phyloP scores from a whole-genome alignment of 2,329 filamentous ascomycete genomes.

The Claviceps capensis region DNA sequence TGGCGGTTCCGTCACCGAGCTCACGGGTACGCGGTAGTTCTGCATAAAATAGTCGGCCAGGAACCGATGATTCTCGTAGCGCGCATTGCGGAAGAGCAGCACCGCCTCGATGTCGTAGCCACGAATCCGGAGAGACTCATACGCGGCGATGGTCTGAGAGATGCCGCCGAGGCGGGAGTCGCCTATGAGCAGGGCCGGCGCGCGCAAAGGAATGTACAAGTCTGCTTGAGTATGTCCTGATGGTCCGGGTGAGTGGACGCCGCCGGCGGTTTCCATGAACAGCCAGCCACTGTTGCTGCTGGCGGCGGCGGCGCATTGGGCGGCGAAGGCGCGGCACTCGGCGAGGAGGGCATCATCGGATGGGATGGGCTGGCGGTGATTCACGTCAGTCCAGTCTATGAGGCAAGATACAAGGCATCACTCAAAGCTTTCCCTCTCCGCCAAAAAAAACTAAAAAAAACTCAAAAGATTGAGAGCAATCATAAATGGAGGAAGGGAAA shows the following conservation, averaged over 20 bases:
- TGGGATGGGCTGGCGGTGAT: conserved; percentile 28
- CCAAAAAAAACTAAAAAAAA: neutral
- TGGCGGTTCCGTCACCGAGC: conserved; percentile 47
- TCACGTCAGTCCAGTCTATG: neutral
- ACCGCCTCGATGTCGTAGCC: conserved; percentile 65
- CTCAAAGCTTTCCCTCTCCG: no score
- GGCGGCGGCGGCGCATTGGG: conserved; percentile 27
- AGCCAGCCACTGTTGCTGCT: conserved; percentile 41
- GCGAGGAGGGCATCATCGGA: conserved; percentile 37
- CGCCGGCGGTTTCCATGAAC: conserved; percentile 70
- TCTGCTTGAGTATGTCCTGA: conserved; percentile 63
- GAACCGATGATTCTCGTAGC: conserved; percentile 56
- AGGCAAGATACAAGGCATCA: neutral
- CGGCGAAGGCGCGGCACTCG: conserved; percentile 24
- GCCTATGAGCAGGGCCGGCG: conserved; percentile 61
- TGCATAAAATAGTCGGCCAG: conserved; percentile 52
- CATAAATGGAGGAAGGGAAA: no score
- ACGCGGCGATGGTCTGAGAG: conserved; percentile 65
- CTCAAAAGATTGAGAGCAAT: neutral
- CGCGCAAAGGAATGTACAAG: conserved; percentile 58
- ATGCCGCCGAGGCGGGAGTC: conserved; percentile 70
- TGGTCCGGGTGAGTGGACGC: conserved; percentile 66
- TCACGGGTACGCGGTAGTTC: conserved; percentile 41
- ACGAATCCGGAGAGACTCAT: conserved; percentile 62
- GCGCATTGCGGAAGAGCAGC: conserved; percentile 51